Conservation (phyloP, 208 protist species). For the Crithidia fasciculata region DNA sequence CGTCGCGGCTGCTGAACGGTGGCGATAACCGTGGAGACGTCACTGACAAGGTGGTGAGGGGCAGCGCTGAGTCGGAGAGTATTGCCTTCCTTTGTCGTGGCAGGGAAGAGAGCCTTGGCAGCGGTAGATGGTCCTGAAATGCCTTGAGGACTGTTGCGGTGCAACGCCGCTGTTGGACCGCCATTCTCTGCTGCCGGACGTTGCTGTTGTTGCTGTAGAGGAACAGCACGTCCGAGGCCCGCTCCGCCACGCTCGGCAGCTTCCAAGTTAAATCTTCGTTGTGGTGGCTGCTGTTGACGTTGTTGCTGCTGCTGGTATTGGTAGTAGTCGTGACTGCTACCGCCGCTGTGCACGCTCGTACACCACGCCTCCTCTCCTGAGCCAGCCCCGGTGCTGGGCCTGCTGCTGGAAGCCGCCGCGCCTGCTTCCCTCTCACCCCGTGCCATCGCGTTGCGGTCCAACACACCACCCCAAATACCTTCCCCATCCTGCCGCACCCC, state of each 20-base stretch:
- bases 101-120: neutral
- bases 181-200: neutral
- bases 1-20: slow-evolving; percentile 23
- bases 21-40: slow-evolving; percentile 14
- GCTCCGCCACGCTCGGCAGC: slow-evolving; percentile 4
- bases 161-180: neutral
- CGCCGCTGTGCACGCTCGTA: neutral
- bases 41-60: neutral
- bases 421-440: too few species aligned
- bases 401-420: too few species aligned
- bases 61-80: neutral
- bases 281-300: neutral
- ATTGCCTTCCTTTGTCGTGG: neutral
- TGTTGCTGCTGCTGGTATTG: neutral
- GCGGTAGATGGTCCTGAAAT: neutral
- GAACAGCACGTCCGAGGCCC: neutral
- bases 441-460: slow-evolving; percentile 7
- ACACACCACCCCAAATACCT: slow-evolving; percentile 21
- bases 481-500: slow-evolving; percentile 1
- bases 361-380: neutral
- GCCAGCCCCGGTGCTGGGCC: too few species aligned
- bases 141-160: neutral
- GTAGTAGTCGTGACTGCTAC: neutral
- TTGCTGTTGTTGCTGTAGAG: neutral
- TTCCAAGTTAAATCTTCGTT: slow-evolving; percentile 9